Conservation (phyloP, 805 yeast species). For the Cyberlindnera mississippiensis region DNA sequence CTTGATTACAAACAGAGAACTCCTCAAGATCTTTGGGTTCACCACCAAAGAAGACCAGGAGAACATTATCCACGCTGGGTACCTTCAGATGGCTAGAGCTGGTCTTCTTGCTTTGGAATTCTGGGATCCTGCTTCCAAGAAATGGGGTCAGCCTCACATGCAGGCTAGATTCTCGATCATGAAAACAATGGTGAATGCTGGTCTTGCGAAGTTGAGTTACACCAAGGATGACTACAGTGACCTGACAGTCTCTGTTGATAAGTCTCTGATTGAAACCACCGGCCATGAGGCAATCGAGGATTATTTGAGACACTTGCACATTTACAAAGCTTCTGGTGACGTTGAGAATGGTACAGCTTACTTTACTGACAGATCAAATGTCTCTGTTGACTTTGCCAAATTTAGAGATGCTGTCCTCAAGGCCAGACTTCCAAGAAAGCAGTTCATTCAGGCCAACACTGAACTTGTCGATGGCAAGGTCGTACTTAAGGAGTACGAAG, state of each 20-base stretch:
- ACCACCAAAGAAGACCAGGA: slow-evolving; percentile 53
- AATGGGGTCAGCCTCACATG: slow-evolving; percentile 96
- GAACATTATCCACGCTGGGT: slow-evolving; percentile 61
- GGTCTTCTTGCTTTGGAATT: slow-evolving; percentile 79
- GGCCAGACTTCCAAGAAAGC: slow-evolving; percentile 80
- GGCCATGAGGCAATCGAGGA: slow-evolving; percentile 75
- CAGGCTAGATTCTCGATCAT: slow-evolving; percentile 86
- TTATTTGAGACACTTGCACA: slow-evolving; percentile 67
- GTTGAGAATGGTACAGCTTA: slow-evolving; percentile 57
- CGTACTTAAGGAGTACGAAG: slow-evolving; percentile 67
- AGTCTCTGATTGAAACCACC: slow-evolving; percentile 55
- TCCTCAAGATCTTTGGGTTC: slow-evolving; percentile 73
- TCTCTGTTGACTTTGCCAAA: slow-evolving; percentile 55
- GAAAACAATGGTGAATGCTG: slow-evolving; percentile 66
- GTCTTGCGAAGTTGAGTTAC: slow-evolving; percentile 51
- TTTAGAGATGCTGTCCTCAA: slow-evolving; percentile 65
- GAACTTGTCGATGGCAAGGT: slow-evolving; percentile 38
- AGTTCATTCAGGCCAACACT: slow-evolving; percentile 81
- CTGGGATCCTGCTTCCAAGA: slow-evolving; percentile 77
- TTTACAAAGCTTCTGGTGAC: slow-evolving; percentile 77
- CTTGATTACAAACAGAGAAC: slow-evolving; percentile 61
- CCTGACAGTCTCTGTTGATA: slow-evolving; percentile 55
- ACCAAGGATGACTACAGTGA: slow-evolving; percentile 47
- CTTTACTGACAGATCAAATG: slow-evolving; percentile 66
- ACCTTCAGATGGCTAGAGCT: slow-evolving; percentile 81